Percentiles rank a stretch among this genome's conserved stretches.
phyloP scores from a whole-genome alignment of 768 basidiomycete species.

The Sporobolomyces pararoseus region DNA sequence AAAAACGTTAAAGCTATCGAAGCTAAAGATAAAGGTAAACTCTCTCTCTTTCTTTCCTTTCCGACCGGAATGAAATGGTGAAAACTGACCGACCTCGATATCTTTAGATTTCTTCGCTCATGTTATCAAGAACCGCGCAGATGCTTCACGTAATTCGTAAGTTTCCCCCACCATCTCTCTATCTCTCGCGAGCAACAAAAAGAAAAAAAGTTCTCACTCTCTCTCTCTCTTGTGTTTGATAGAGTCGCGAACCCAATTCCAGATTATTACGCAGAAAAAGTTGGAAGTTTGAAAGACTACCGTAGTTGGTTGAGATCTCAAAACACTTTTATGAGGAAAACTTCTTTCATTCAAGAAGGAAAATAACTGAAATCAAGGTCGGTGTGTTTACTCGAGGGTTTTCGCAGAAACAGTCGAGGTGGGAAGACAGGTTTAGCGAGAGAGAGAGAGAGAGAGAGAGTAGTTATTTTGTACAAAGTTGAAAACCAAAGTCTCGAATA shows the following conservation, averaged over 20 bases:
- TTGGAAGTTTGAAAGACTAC: slow-evolving; percentile 42
- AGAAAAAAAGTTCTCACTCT: neutral
- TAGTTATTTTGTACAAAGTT: too few species aligned
- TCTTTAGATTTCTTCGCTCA: slow-evolving; percentile 39
- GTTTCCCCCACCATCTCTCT: neutral
- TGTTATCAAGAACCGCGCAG: slow-evolving; percentile 46
- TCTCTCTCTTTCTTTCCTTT: neutral
- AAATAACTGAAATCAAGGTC: too few species aligned
- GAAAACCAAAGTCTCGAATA: too few species aligned
- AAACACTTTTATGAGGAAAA: slow-evolving; percentile 30
- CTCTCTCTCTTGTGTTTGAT: neutral
- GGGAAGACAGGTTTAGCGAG: too few species aligned
- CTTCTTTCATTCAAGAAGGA: slow-evolving; percentile 3
- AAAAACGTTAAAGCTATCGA: slow-evolving; percentile 32
- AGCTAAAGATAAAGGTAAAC: slow-evolving; percentile 42
- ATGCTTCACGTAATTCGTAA: slow-evolving; percentile 47
- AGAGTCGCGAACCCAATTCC: slow-evolving; percentile 24
- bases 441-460: too few species aligned
- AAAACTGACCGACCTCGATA: too few species aligned
- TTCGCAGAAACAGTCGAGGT: too few species aligned
- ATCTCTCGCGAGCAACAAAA: neutral
- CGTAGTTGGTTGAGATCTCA: slow-evolving; percentile 36
- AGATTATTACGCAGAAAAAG: slow-evolving; percentile 47
- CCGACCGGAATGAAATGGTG: too few species aligned
- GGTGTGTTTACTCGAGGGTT: too few species aligned